A percentile compares a stretch with the other conserved stretches of the same genome.
These are phyloP conservation scores for Collybia sp. DNA, from an alignment of 768 basidiomycete species.

Conservation along the genomic window DNA sequence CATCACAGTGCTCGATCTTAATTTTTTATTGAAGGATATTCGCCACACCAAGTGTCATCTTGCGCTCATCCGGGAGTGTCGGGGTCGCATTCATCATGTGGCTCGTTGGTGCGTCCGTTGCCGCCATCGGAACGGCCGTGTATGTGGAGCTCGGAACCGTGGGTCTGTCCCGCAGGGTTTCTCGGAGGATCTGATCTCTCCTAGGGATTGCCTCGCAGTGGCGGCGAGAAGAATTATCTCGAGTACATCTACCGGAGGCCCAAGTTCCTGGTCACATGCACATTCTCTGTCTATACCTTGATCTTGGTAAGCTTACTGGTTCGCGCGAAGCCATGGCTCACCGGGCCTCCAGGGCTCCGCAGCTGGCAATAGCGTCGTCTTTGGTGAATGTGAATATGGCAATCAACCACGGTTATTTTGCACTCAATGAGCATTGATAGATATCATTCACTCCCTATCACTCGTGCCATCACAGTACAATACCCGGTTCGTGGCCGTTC, in stretches of 20 bases:
- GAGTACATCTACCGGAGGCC: constrained; percentile 67
- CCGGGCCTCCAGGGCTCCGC: constrained; percentile 41
- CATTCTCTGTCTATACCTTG: constrained; percentile 52
- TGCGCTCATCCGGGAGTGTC: constrained; percentile 64
- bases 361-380: constrained; percentile 58
- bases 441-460: constrained; percentile 51
- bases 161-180: constrained; percentile 9
- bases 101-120: constrained; percentile 62
- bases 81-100: constrained; percentile 68
- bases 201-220: constrained; percentile 67
- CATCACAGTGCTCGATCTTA: neutral
- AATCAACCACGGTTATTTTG: neutral
- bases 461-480: constrained; percentile 38
- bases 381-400: constrained; percentile 61
- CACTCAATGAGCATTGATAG: constrained; percentile 27
- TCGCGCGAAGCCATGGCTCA: too few relatives aligned
- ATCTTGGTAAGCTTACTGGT: constrained; percentile 41
- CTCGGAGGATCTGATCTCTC: neutral
- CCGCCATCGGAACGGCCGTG: constrained; percentile 62
- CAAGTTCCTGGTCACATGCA: constrained; percentile 54
- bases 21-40: constrained; percentile 46
- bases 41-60: constrained; percentile 64
- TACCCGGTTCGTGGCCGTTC: constrained; percentile 50
- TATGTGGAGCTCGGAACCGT: constrained; percentile 78
- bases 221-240: constrained; percentile 75